These are phyloP conservation scores for Elongisporangium anandrum DNA, from an alignment of 352 stramenopile genomes.

Conservation along the genomic window DNA sequence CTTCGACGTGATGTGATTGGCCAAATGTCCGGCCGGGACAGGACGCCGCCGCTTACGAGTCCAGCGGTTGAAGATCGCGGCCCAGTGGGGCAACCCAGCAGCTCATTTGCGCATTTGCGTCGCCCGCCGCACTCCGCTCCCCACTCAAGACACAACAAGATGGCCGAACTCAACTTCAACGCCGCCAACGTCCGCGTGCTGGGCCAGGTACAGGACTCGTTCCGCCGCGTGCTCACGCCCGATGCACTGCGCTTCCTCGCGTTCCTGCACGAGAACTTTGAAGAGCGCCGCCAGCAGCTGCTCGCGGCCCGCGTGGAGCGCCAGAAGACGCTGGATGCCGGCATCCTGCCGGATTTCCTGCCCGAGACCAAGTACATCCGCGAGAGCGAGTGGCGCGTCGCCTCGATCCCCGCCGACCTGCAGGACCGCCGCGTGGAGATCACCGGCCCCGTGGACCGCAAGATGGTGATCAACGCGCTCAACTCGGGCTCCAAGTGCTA, in stretches of 20 bases:
- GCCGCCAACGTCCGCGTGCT: constrained; percentile 81
- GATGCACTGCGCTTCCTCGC: constrained; percentile 91
- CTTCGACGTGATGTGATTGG: not conserved
- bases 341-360: constrained; percentile 86
- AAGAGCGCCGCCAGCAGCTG: constrained; percentile 48
- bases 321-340: constrained; percentile 84
- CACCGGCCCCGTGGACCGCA: constrained; percentile 92
- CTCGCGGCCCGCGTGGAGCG: constrained; percentile 43
- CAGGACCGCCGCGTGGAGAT: constrained; percentile 94
- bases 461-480: constrained; percentile 97
- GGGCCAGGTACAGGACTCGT: constrained; percentile 70
- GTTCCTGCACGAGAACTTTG: constrained; percentile 88
- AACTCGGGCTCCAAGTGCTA: constrained; percentile 94
- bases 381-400: constrained; percentile 71
- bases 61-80: not conserved
- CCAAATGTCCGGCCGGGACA: constrained; percentile 1
- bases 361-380: constrained; percentile 80
- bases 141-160: constrained; percentile 7
- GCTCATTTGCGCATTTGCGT: constrained; percentile 6
- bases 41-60: constrained; percentile 1
- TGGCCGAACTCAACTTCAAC: constrained; percentile 43
- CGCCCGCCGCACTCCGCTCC: not conserved
- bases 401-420: constrained; percentile 81
- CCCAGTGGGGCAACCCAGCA: not conserved
- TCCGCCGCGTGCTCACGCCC: constrained; percentile 83